Evolutionary conservation across 495 filamentous ascomycete genomes (phyloP), one percentile per base, ranked within the genome.

Genomic region (Endocarpon pusillum): DNA sequence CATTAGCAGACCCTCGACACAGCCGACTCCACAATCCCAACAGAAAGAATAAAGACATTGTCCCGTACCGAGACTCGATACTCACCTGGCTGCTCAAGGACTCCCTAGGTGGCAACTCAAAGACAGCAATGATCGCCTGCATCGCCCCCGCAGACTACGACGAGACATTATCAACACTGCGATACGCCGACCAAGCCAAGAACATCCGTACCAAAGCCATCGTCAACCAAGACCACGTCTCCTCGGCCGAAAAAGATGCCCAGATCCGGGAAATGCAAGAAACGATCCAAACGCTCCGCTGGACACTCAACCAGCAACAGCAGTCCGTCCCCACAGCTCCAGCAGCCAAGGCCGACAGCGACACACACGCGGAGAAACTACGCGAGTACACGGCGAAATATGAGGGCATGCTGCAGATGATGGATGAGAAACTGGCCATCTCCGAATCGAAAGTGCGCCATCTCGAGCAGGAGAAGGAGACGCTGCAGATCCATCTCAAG

Each of bases 121-220:
- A 96, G 53, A 97, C 89, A 4, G 89, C 89, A 25, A 97, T 97
- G 89, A 94, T 97, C 40, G 89, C 89, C 10, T 96, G 91, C 51
- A 92, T 97, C 47, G 71, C 85, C 4, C 89, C 89, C 0, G 75
- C 76, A 1, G 89, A 97, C 61, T 97, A 96, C 52, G 89, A 97
- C 34, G 89, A 97, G 50, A 96, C 89, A 0, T 74, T 97, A 2
- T 89, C 81, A 3, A 97, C 89, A 2, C 71, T 97, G 3, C 83
- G 89, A 20, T 97, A 96, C 55, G 89, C 89, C 20, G 87, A 96
- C 57, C 91, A 96, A 57, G 89, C 89, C 33, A 97, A 97, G 62
- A 75, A 76, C 21, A 97, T 97, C 55, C 84, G 87, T 45, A 96
- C 84, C n/a, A 78, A 80, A 17, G 89, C 91, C n/a, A 73, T 78